These are phyloP conservation scores for Zymoseptoria passerinii DNA, from an alignment of 2,329 filamentous ascomycete genomes.

Conservation along the genomic window DNA sequence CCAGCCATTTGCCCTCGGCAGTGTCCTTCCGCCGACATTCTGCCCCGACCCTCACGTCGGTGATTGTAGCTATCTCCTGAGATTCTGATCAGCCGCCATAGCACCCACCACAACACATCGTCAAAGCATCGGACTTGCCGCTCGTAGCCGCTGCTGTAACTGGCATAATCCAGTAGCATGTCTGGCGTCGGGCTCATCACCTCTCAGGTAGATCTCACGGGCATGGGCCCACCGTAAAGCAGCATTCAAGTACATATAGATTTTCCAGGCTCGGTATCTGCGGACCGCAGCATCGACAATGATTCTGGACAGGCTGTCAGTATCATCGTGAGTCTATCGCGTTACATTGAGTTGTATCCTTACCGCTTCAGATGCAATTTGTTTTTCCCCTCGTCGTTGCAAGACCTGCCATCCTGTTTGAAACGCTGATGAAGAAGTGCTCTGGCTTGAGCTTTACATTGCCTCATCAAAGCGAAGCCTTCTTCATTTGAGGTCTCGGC, in stretches of 20 bases:
- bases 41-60: constrained; percentile 48
- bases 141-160: constrained; percentile 40
- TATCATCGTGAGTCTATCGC: not conserved
- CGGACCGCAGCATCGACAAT: constrained; percentile 53
- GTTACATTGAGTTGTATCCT: not conserved
- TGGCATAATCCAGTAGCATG: constrained; percentile 43
- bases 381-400: constrained; percentile 45
- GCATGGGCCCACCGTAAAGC: constrained; percentile 52
- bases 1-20: constrained; percentile 52
- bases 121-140: constrained; percentile 20
- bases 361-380: constrained; percentile 51
- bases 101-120: not conserved
- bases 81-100: constrained; percentile 1
- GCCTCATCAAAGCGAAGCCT: constrained; percentile 50
- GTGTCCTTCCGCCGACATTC: constrained; percentile 48
- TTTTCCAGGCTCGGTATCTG: constrained; percentile 53
- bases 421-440: constrained; percentile 48
- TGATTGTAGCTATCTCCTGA: constrained; percentile 50
- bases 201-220: constrained; percentile 44
- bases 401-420: constrained; percentile 15
- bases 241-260: constrained; percentile 51
- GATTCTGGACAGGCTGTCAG: constrained; percentile 37
- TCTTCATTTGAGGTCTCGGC: constrained; percentile 49
- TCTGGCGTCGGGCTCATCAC: constrained; percentile 40
- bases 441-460: constrained; percentile 49